Evolutionary conservation across 2,329 filamentous ascomycete species (phyloP), one percentile per base, ranked within the genome.

Genomic region (Bisporella sp.): DNA sequence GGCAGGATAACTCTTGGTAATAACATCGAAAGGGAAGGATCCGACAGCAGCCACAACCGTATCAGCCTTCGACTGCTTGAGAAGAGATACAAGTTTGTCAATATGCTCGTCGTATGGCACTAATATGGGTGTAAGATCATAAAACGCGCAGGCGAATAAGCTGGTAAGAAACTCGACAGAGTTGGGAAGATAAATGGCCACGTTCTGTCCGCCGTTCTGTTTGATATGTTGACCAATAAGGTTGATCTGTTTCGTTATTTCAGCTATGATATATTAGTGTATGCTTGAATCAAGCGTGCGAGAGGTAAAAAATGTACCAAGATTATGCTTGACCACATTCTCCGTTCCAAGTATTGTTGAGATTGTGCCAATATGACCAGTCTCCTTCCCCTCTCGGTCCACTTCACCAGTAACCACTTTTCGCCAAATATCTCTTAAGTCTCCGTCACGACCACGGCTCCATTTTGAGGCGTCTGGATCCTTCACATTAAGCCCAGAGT

Each of bases 111-210:
- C 84, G 66, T 89, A 95, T 0, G 93, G 92, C 39, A 99, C 73
- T 48, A 97, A 73, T 45, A 96, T 79, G n/a, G 86, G 82, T 8
- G 85, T 89, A 60, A 95, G 77, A 32, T 62, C 58, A 68, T 95
- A 92, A 71, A 96, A 97, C 56, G 88, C 83, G 66, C 87, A 91
- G 50, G 91, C 89, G 62, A 99, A 95, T 21, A 97, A 73, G 6
- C 86, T 77, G 33, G 81, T 78, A 46, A 99, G 73, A 54, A 95
- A 82, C 69, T 99, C 93, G 62, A 95, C 76, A 44, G 90, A 96
- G 74, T 99, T 96, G 41, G 91, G 89, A 50, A 97, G 77, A 67
- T 95, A 96, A 56, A 97, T 79, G 55, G 90, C 93, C 32, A 97
- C 87, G 46, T 82, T 85, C 65, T 82, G 85, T 37, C 81, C 82